These are phyloP conservation scores for Lentinula sp. DNA, from an alignment of 768 basidiomycete species.

Conservation along the genomic window DNA sequence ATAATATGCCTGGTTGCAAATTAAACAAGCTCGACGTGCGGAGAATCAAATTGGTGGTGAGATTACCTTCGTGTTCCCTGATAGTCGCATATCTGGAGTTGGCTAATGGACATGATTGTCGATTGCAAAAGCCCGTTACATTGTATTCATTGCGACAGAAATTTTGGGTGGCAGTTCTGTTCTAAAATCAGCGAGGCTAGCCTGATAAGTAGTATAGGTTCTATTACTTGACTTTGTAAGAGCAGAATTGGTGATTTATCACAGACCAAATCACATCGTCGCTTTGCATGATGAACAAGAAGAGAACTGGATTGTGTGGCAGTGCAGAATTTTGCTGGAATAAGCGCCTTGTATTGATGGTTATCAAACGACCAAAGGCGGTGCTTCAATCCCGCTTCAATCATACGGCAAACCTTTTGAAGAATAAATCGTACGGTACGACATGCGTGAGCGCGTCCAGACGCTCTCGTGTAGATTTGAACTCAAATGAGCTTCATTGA, in stretches of 20 bases:
- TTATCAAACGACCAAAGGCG: neutral
- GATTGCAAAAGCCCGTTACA: conserved; percentile 90
- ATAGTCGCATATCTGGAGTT: conserved; percentile 99
- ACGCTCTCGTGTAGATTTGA: too few relatives aligned
- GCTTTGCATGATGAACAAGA: conserved; percentile 57
- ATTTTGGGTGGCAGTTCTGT: conserved; percentile 89
- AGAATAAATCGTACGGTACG: too few relatives aligned
- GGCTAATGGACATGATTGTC: conserved; percentile 96
- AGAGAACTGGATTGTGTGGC: neutral
- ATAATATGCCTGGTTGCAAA: conserved; percentile 58
- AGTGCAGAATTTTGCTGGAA: neutral
- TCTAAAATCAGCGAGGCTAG: neutral
- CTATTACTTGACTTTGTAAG: conserved; percentile 97
- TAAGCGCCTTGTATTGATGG: neutral
- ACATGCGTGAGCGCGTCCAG: too few relatives aligned
- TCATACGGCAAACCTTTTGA: too few relatives aligned
- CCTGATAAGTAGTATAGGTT: neutral
- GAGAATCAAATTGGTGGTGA: neutral
- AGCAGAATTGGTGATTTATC: conserved; percentile 93
- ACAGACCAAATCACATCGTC: conserved; percentile 99
- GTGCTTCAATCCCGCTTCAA: too few relatives aligned
- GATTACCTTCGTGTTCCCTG: conserved; percentile 83
- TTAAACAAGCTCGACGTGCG: neutral
- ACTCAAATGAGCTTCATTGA: too few relatives aligned
- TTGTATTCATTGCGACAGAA: conserved; percentile 99